These are phyloP conservation scores for Eimeria brunetti DNA, from an alignment of 169 alveolate species.

Conservation along the genomic window DNA sequence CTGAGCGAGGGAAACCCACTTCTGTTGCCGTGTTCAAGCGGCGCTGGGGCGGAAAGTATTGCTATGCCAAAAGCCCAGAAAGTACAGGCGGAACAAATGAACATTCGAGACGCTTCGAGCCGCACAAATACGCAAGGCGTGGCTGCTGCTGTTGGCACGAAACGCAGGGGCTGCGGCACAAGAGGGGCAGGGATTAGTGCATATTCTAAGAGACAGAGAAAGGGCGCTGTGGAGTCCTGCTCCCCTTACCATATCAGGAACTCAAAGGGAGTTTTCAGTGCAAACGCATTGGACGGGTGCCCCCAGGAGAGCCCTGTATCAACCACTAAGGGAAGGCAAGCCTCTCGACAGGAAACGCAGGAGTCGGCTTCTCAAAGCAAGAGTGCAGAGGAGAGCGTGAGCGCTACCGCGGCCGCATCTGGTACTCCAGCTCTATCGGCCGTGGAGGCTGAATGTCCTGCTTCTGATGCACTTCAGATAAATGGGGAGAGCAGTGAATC, in stretches of 20 bases:
- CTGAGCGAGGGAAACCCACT: conserved; percentile 64
- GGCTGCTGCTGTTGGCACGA: conserved; percentile 15
- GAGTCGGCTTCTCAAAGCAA: conserved; percentile 36
- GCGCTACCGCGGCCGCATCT: neutral
- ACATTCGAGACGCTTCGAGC: neutral
- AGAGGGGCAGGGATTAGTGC: neutral
- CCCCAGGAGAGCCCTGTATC: conserved; percentile 16
- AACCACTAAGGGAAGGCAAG: neutral
- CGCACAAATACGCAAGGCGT: neutral
- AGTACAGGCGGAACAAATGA: neutral
- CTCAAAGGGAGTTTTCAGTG: neutral
- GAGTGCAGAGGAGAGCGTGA: neutral
- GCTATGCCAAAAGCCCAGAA: neutral
- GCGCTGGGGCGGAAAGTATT: neutral
- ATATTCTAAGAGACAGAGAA: conserved; percentile 7
- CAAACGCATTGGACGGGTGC: neutral
- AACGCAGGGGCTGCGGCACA: conserved; percentile 25
- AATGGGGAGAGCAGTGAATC: neutral
- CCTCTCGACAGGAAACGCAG: conserved; percentile 19
- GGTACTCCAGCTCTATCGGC: conserved; percentile 19
- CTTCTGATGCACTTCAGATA: neutral
- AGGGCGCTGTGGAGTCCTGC: neutral
- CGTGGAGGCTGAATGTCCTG: neutral
- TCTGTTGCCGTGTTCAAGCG: neutral
- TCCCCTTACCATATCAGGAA: neutral